phyloP scores from a whole-genome alignment of 441 rosid species.

The Syzygium syzygioides region DNA sequence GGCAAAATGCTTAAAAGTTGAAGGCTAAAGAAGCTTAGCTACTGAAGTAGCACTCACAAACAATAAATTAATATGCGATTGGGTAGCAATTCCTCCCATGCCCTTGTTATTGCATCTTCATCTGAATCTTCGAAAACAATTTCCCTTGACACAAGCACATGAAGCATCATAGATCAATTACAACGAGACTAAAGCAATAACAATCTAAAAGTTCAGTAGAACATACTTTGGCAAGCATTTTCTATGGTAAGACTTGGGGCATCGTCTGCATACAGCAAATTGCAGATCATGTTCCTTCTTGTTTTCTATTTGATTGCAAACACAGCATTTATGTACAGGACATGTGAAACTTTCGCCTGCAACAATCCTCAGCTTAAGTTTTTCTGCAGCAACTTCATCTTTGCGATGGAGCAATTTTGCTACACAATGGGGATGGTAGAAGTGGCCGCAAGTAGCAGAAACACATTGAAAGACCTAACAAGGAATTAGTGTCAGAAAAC shows the following conservation, averaged over 20 bases:
- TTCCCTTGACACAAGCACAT: constrained; percentile 25
- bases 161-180: not conserved
- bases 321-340: constrained; percentile 79
- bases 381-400: constrained; percentile 52
- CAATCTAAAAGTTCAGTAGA: not conserved
- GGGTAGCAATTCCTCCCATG: constrained; percentile 72
- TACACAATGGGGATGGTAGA: constrained; percentile 83
- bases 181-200: not conserved
- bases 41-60: constrained; percentile 41
- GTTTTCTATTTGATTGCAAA: constrained; percentile 67
- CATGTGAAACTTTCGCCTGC: constrained; percentile 69
- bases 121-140: constrained; percentile 44
- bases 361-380: constrained; percentile 43
- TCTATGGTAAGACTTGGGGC: constrained; percentile 85
- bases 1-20: not conserved
- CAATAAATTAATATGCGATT: constrained; percentile 83
- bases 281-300: constrained; percentile 54
- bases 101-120: constrained; percentile 48
- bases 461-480: constrained; percentile 78
- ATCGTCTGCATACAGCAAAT: constrained; percentile 90
- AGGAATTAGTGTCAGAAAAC: not conserved
- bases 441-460: constrained; percentile 83
- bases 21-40: not conserved
- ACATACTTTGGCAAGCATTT: constrained; percentile 87
- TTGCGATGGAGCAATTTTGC: constrained; percentile 46